Evolutionary conservation across 2,329 filamentous ascomycete genomes (phyloP).

Genomic region (Botrytis hyacinthi): DNA sequence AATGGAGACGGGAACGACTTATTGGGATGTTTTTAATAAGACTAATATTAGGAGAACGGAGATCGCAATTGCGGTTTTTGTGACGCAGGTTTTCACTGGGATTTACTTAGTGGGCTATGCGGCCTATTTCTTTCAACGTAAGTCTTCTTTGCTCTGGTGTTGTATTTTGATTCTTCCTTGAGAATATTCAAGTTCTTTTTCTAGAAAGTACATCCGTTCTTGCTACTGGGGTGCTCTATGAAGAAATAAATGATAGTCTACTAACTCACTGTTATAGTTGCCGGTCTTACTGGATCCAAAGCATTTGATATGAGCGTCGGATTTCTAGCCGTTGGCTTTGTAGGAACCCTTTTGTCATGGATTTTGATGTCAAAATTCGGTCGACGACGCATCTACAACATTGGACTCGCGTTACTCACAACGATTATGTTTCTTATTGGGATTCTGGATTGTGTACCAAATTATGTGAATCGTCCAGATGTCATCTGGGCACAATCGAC

Average conservation of each 20-base stretch:
- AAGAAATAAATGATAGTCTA: not conserved
- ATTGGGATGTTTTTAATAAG: constrained; percentile 53
- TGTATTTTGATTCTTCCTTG: not conserved
- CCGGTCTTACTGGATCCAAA: constrained; percentile 52
- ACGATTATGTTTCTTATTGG: constrained; percentile 49
- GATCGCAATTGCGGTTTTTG: constrained; percentile 55
- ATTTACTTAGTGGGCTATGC: constrained; percentile 64
- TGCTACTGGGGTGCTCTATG: not conserved
- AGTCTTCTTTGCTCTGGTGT: constrained; percentile 12
- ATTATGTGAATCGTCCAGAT: constrained; percentile 29
- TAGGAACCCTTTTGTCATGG: constrained; percentile 66
- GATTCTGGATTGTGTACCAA: constrained; percentile 40
- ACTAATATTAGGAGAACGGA: constrained; percentile 51
- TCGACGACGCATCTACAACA: constrained; percentile 62
- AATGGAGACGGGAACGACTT: constrained; percentile 44
- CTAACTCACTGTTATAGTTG: constrained; percentile 44
- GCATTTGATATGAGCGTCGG: constrained; percentile 63
- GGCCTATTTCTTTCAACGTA: constrained; percentile 54
- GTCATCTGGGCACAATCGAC: constrained; percentile 29
- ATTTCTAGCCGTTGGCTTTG: constrained; percentile 57
- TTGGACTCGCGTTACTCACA: constrained; percentile 54
- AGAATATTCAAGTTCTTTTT: not conserved
- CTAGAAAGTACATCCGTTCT: not conserved
- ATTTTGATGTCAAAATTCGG: constrained; percentile 60
- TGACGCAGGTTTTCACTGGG: constrained; percentile 59